These are phyloP conservation scores for Ustilago tritici DNA, from an alignment of 1,284 basidiomycete genomes.

Conservation along the genomic window DNA sequence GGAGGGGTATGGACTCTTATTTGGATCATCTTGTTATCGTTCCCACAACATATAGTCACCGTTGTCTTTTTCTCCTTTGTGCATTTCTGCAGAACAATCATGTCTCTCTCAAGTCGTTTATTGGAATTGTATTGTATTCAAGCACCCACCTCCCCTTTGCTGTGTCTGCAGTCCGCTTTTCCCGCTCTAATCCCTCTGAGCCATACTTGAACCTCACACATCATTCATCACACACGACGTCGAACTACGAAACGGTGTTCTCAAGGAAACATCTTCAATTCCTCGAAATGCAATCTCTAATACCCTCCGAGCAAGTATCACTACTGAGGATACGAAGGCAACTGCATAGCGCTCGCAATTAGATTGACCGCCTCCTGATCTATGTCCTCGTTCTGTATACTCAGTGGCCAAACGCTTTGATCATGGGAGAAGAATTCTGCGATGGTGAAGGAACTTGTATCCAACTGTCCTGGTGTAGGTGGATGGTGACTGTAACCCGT, in stretches of 20 bases:
- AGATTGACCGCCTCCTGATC: slow-evolving; percentile 46
- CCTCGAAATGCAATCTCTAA: background rate
- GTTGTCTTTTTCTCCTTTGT: too few relatives aligned
- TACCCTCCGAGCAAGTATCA: background rate
- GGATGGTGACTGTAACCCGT: slow-evolving; percentile 6
- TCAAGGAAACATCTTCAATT: background rate
- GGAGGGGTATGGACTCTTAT: background rate
- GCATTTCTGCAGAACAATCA: background rate
- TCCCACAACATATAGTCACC: background rate
- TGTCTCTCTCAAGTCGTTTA: background rate
- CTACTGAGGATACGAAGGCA: slow-evolving; percentile 22
- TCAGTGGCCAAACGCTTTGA: slow-evolving; percentile 48
- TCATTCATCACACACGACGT: too few relatives aligned
- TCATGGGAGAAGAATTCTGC: slow-evolving; percentile 55
- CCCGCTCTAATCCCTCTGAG: background rate
- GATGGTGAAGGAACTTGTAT: slow-evolving; percentile 39
- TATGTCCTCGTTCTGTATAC: slow-evolving; percentile 48
- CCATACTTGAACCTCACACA: too few relatives aligned
- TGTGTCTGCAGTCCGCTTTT: background rate
- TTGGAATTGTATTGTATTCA: slow-evolving; percentile 2
- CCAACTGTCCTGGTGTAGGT: slow-evolving; percentile 39
- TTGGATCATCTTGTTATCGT: background rate
- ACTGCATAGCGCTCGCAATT: slow-evolving; percentile 45
- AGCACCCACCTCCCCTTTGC: background rate
- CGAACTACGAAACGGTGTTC: background rate